Base-by-base conservation (phyloP, 2,329 filamentous ascomycete genomes). In the Colletotrichum liriopes region DNA sequence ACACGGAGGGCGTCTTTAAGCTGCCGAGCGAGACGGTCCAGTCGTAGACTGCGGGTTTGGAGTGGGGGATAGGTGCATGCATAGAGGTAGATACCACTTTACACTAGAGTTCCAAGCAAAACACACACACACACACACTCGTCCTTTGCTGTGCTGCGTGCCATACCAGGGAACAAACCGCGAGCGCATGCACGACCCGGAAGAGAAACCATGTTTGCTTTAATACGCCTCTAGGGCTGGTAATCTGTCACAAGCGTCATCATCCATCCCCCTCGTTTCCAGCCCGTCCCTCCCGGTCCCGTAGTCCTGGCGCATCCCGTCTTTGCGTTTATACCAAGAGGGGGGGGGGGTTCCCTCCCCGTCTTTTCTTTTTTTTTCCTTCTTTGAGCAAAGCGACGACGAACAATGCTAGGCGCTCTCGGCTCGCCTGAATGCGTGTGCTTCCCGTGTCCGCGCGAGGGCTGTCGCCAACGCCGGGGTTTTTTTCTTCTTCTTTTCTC, bases 1-100 rank as follows among this genome's bases (percentile, higher is more conserved):
- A 92, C 80, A 86, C 89, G 0, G 77, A 85, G 47, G 85, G 80
- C 65, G 84, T 84, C 58, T 73, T 85, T 72, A 78, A 81, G 74
- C 77, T 79, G 59, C 65, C 81, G 74, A 78, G 78, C 58, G 62
- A 56, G 51, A 59, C 63, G 16, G 72, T 65, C 47, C 62, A 61
- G 63, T 58, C n/a, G 14, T 37, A 58, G 37, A 41, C 70, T 37
- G 60, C 67, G 73, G 64, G 37, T 37, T 35, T 16, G 51, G 58
- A 73, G 60, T 45, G 18, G 23, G 26, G 14, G 23, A 39, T 64
- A 35, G 32, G 5, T 18, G n/a, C 11, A 18, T 52, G 18, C 12
- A 32, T 35, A 61, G 54, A 63, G 41, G 29, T 54, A 18, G 6
- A n/a, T 26, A 51, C 35, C 37, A 12, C 14, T 14, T 18, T 12